Percentiles rank a stretch among this genome's conserved stretches.
Evolutionary conservation across 805 yeast genomes (phyloP).

Genomic region (Komagataella pastoris): DNA sequence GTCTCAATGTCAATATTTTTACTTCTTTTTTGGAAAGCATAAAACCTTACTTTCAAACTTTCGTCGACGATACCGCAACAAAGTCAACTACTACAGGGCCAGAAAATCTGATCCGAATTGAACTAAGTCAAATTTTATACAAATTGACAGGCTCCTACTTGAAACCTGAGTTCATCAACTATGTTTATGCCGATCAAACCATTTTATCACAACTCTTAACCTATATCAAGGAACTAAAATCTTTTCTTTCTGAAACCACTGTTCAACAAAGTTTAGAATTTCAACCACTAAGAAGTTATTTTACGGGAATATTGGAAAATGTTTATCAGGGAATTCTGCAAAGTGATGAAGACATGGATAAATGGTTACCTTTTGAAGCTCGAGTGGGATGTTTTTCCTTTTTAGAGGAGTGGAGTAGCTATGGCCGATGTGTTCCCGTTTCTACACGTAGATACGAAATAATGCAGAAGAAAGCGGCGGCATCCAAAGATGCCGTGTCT

Average conservation of each 20-base stretch:
- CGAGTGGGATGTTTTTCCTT: conserved; percentile 71
- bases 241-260: conserved; percentile 29
- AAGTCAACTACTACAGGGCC: conserved; percentile 7
- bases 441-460: conserved; percentile 53
- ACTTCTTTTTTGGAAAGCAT: conserved; percentile 67
- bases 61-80: conserved; percentile 35
- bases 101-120: conserved; percentile 48
- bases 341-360: conserved; percentile 26
- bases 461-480: conserved; percentile 30
- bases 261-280: conserved; percentile 56
- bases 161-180: conserved; percentile 20
- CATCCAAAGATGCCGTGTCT: conserved; percentile 27
- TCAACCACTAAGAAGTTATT: conserved; percentile 70
- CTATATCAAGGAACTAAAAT: conserved; percentile 49
- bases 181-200: conserved; percentile 52
- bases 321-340: conserved; percentile 41
- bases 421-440: conserved; percentile 49
- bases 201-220: conserved; percentile 49
- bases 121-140: conserved; percentile 62
- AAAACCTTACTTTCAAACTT: conserved; percentile 41
- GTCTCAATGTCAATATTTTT: conserved; percentile 83
- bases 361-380: conserved; percentile 78
- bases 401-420: conserved; percentile 91
- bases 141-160: conserved; percentile 56
- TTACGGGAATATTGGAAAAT: conserved; percentile 69